A percentile compares a stretch with the other conserved stretches of the same genome.
Evolutionary conservation across 306 rosid genomes (phyloP).

Genomic region (Acacia confusa): DNA sequence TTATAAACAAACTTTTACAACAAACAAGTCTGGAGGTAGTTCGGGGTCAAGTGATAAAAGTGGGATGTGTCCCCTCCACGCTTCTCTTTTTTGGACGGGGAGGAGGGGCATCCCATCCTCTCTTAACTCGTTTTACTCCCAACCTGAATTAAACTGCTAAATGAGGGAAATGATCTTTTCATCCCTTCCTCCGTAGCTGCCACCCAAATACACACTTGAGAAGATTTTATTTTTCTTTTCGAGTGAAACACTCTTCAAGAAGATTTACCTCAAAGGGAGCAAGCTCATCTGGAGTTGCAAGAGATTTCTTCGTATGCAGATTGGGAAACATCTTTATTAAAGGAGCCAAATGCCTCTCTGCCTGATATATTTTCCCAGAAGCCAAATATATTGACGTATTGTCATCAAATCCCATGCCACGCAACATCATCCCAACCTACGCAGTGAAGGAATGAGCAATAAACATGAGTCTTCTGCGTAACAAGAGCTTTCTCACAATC

Average conservation of each 20-base stretch:
- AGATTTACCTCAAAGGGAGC: conserved; percentile 73
- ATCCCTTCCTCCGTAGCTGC: not conserved
- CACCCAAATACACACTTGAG: not conserved
- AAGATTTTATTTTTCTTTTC: not conserved
- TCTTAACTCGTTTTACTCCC: not conserved
- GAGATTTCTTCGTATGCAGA: conserved; percentile 86
- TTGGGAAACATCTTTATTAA: conserved; percentile 79
- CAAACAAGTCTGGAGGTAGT: not conserved
- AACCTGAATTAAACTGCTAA: not conserved
- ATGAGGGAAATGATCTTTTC: not conserved
- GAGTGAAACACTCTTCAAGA: not conserved
- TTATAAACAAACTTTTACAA: not conserved
- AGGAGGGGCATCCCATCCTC: not conserved
- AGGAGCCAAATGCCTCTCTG: conserved; percentile 79
- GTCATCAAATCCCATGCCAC: conserved; percentile 92
- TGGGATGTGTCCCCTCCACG: not conserved
- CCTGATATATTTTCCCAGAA: conserved; percentile 79
- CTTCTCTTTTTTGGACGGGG: not conserved
- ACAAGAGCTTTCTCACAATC: not conserved
- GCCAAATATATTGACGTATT: conserved; percentile 84
- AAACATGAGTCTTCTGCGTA: conserved; percentile 27
- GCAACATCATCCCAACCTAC: conserved; percentile 94
- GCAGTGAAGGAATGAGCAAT: conserved; percentile 36
- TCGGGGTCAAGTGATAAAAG: not conserved
- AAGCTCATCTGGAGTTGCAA: conserved; percentile 81